A percentile compares a stretch with the other conserved stretches of the same genome.
Conservation (phyloP, 148 eudicot genomes). For the Cornus controversa region DNA sequence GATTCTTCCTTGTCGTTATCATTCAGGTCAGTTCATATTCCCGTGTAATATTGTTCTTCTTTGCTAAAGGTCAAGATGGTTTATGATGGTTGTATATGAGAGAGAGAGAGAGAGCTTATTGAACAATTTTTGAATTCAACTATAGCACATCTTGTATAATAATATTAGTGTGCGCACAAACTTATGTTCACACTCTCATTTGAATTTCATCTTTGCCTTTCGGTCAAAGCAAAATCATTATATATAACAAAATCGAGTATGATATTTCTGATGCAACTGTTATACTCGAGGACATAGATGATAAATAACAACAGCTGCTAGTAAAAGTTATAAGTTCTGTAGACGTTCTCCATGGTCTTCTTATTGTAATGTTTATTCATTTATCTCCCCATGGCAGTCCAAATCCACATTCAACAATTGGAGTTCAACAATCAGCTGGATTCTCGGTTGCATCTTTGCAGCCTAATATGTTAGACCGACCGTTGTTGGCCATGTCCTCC, state of each 20-base stretch:
- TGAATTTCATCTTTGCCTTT: too few species aligned
- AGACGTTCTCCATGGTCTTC: background rate
- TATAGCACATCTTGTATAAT: too few species aligned
- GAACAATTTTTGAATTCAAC: too few species aligned
- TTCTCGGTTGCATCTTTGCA: conserved; percentile 54
- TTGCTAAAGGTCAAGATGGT: background rate
- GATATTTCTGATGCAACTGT: too few species aligned
- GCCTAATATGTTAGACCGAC: conserved; percentile 56
- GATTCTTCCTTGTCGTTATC: conserved; percentile 74
- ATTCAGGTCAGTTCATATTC: conserved; percentile 54
- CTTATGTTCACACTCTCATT: too few species aligned
- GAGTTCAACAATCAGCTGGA: conserved; percentile 65
- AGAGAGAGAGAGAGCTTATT: too few species aligned
- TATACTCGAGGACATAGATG: too few species aligned
- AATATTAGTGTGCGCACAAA: too few species aligned
- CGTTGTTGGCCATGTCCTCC: conserved; percentile 62
- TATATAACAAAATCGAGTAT: too few species aligned
- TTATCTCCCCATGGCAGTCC: conserved; percentile 38
- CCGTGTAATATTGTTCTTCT: background rate
- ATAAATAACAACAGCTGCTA: background rate
- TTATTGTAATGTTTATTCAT: background rate
- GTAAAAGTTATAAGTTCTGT: background rate
- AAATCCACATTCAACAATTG: conserved; percentile 37
- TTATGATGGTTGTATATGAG: too few species aligned
- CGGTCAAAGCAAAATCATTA: too few species aligned